Conservation (phyloP, 495 filamentous ascomycete species). For the Aspergillus wentii region DNA sequence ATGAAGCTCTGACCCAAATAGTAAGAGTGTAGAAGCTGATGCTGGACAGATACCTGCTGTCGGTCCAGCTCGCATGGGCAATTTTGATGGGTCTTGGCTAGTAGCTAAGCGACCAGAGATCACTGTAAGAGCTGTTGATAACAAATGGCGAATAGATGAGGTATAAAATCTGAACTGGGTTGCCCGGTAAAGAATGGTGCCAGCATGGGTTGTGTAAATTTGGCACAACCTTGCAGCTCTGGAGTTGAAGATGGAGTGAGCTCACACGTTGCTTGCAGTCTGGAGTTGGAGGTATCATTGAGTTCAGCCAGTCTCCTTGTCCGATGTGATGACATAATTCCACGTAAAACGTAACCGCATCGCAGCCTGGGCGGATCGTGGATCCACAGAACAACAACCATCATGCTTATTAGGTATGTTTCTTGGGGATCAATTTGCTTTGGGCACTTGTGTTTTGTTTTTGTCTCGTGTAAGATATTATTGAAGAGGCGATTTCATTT, state of each 20-base stretch:
- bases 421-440: too few relatives aligned
- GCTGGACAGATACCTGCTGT: conserved; percentile 24
- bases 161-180: too few relatives aligned
- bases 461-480: too few relatives aligned
- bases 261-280: conserved; percentile 17
- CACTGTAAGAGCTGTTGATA: conserved; percentile 3
- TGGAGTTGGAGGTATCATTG: conserved; percentile 9
- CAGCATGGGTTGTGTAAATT: conserved; percentile 1
- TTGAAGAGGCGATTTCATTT: not conserved
- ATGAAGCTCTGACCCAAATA: conserved; percentile 16
- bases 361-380: conserved; percentile 12
- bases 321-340: conserved; percentile 41
- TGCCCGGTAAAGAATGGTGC: not conserved
- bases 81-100: conserved; percentile 13
- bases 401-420: too few relatives aligned
- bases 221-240: conserved; percentile 6
- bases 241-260: conserved; percentile 10
- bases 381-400: conserved; percentile 2
- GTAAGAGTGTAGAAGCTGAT: conserved; percentile 16
- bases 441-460: too few relatives aligned
- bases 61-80: conserved; percentile 27
- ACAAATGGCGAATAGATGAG: not conserved
- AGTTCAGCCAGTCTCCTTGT: conserved; percentile 11
- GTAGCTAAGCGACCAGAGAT: conserved; percentile 14
- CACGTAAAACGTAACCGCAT: conserved; percentile 20